A percentile compares a stretch with the other conserved stretches of the same genome.
phyloP scores from a whole-genome alignment of 2,329 filamentous ascomycete genomes.

The Sarocladium oryzae region DNA sequence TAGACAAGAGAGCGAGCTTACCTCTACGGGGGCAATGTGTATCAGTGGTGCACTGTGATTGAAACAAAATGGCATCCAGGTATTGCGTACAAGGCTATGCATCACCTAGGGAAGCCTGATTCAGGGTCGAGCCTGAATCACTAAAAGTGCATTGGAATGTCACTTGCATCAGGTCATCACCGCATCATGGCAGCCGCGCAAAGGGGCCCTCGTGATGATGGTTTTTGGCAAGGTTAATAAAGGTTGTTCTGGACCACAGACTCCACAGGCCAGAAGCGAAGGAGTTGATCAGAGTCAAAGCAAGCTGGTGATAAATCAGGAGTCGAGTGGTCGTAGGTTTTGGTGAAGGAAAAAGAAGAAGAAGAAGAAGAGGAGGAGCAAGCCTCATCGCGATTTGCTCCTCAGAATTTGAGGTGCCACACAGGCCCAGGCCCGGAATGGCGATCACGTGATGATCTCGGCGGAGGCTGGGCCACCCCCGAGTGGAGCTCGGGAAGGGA shows the following conservation, averaged over 20 bases:
- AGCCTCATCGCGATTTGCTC: conserved; percentile 1
- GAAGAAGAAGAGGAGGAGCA: conserved; percentile 20
- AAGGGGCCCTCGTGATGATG: conserved; percentile 62
- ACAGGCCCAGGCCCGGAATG: background rate
- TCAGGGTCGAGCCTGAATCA: background rate
- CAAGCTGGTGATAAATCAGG: conserved; percentile 30
- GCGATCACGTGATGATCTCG: background rate
- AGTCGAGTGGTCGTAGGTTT: conserved; percentile 38
- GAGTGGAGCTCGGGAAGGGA: conserved; percentile 5
- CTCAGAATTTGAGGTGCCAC: conserved; percentile 14
- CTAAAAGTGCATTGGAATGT: conserved; percentile 30
- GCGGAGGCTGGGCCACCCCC: background rate
- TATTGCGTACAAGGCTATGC: too few species aligned
- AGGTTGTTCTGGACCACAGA: conserved; percentile 52
- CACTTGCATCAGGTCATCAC: conserved; percentile 62
- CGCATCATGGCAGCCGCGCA: conserved; percentile 59
- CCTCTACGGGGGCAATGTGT: conserved; percentile 3
- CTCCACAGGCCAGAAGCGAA: conserved; percentile 44
- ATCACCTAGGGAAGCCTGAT: too few species aligned
- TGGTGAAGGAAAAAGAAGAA: conserved; percentile 28
- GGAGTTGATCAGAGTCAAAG: conserved; percentile 23
- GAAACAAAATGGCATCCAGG: background rate
- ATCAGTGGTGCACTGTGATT: background rate
- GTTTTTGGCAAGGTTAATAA: conserved; percentile 57
- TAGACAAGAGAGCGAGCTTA: conserved; percentile 6